Percentiles rank a stretch among this genome's conserved stretches.
Evolutionary conservation across 805 yeast genomes (phyloP).

Genomic region (Groenewaldozyma tartarivorans): DNA sequence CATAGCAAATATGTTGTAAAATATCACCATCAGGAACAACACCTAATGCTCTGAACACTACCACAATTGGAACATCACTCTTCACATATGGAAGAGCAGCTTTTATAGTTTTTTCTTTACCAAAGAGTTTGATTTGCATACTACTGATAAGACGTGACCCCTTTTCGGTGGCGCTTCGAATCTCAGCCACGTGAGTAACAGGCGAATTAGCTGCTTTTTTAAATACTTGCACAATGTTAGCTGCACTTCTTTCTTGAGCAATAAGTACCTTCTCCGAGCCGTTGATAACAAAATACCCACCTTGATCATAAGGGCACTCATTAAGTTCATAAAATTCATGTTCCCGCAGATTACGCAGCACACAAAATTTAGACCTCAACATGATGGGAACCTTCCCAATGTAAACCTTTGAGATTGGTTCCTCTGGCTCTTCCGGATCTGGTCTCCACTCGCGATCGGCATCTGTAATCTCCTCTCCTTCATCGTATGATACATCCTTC

Average conservation of each 20-base stretch:
- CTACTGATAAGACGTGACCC: slow-evolving; percentile 93
- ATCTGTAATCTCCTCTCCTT: slow-evolving; percentile 33
- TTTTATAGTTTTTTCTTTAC: slow-evolving; percentile 78
- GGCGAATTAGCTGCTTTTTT: slow-evolving; percentile 97
- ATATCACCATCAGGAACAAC: slow-evolving; percentile 99
- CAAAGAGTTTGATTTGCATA: slow-evolving; percentile 85
- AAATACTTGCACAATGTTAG: slow-evolving; percentile 96
- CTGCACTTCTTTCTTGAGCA: slow-evolving; percentile 98
- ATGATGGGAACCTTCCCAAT: slow-evolving; percentile 97
- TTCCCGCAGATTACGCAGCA: slow-evolving; percentile 80
- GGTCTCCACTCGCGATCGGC: slow-evolving; percentile 45
- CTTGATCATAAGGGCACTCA: slow-evolving; percentile 99
- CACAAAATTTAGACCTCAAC: slow-evolving; percentile 94
- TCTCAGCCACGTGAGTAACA: slow-evolving; percentile 90
- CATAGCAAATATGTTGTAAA: slow-evolving; percentile 95
- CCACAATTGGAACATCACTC: slow-evolving; percentile 93
- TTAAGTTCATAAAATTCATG: slow-evolving; percentile 90
- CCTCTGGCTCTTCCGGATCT: slow-evolving; percentile 51
- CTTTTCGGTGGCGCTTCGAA: slow-evolving; percentile 91
- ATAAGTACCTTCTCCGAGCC: slow-evolving; percentile 97
- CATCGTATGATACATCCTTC: slow-evolving; percentile 38
- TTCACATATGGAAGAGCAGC: slow-evolving; percentile 95
- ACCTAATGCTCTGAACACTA: slow-evolving; percentile 95
- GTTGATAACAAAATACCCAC: slow-evolving; percentile 96
- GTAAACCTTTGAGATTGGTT: slow-evolving; percentile 69